Percentiles rank a stretch among this genome's conserved stretches.
phyloP scores from a whole-genome alignment of 139 green algal genomes.

The Chlorella sp. region DNA sequence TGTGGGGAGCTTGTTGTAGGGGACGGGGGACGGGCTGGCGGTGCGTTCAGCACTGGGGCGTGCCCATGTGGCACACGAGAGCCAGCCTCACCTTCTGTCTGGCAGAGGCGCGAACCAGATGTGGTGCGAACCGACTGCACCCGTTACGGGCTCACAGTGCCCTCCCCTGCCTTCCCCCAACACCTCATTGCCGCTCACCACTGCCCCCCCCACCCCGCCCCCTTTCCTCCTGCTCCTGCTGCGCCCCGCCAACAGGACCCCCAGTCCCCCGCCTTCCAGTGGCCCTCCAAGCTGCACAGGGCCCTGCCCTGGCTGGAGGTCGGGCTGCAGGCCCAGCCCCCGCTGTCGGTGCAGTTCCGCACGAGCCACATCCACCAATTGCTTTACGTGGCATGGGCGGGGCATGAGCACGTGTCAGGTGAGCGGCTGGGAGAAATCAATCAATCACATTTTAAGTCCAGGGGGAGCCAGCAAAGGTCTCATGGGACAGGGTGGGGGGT shows the following conservation, averaged over 20 bases:
- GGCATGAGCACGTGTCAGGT: slow-evolving; percentile 14
- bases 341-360: slow-evolving; percentile 5
- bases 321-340: too few species aligned
- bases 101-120: background rate
- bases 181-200: background rate
- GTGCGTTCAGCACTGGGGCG: background rate
- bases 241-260: background rate
- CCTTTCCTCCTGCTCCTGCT: background rate
- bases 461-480: too few species aligned
- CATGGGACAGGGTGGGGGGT: too few species aligned
- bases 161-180: background rate
- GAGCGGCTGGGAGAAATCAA: background rate
- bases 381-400: background rate
- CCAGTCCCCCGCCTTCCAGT: background rate
- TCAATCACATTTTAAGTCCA: background rate
- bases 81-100: background rate
- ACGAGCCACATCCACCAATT: background rate
- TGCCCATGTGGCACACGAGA: too few species aligned
- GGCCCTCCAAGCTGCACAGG: background rate
- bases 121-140: background rate
- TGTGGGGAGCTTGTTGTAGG: too few species aligned
- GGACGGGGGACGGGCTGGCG: too few species aligned
- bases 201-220: too few species aligned
- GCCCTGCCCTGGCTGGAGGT: slow-evolving; percentile 9
- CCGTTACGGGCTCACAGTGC: background rate